Conservation (phyloP, 768 basidiomycete genomes). For the Boletus fagicola region DNA sequence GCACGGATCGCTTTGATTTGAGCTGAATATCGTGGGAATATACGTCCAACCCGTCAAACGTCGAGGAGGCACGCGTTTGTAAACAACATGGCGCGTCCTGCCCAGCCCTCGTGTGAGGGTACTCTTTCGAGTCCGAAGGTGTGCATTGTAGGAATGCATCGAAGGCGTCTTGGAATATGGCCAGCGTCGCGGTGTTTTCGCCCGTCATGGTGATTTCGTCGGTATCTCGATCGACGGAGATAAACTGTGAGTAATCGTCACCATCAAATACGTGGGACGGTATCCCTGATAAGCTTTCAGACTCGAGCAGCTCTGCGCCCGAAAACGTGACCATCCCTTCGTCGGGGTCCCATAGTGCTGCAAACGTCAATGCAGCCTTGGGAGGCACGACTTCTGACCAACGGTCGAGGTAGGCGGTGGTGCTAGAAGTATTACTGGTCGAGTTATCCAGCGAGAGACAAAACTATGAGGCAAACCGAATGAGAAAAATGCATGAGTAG, state of each 20-base stretch:
- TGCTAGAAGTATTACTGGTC: slow-evolving; percentile 8
- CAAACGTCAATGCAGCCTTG: slow-evolving; percentile 55
- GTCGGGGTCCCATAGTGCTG: slow-evolving; percentile 57
- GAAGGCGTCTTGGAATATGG: slow-evolving; percentile 31
- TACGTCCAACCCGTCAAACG: slow-evolving; percentile 31
- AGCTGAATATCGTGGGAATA: slow-evolving; percentile 27
- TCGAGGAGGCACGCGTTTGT: slow-evolving; percentile 32
- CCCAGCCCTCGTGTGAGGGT: slow-evolving; percentile 13
- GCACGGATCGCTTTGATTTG: slow-evolving; percentile 20
- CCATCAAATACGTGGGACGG: slow-evolving; percentile 14
- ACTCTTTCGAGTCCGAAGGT: slow-evolving; percentile 23
- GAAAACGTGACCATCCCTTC: slow-evolving; percentile 60
- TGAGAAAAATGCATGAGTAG: neutral
- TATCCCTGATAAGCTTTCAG: slow-evolving; percentile 17
- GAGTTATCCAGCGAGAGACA: slow-evolving; percentile 26
- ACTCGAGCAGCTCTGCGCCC: slow-evolving; percentile 44
- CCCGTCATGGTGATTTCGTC: slow-evolving; percentile 5
- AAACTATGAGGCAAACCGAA: slow-evolving; percentile 10
- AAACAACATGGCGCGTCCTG: slow-evolving; percentile 3
- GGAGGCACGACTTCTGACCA: slow-evolving; percentile 62
- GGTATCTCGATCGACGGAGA: slow-evolving; percentile 14
- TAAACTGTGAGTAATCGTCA: slow-evolving; percentile 16
- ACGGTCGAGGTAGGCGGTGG: slow-evolving; percentile 29
- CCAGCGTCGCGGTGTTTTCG: slow-evolving; percentile 26
- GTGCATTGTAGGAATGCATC: slow-evolving; percentile 27